Evolutionary conservation across 2,329 filamentous ascomycete genomes (phyloP).

Genomic region (Juglanconis sp.): DNA sequence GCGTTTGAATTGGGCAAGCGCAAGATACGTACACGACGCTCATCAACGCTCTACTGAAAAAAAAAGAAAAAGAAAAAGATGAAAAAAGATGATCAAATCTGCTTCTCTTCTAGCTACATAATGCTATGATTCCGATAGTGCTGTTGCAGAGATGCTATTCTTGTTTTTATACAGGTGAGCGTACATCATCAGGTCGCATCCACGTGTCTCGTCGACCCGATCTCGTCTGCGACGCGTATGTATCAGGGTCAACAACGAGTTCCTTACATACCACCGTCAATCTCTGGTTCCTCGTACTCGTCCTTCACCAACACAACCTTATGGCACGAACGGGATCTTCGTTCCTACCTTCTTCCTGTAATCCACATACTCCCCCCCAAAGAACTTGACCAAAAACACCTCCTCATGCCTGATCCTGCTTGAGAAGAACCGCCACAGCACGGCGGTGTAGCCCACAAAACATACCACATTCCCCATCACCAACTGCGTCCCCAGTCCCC

Average conservation of each 20-base stretch:
- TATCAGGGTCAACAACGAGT: too few species aligned
- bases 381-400: conserved; percentile 72
- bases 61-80: too few species aligned
- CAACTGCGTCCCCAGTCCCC: conserved; percentile 91
- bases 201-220: neutral
- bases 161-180: conserved; percentile 8
- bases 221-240: neutral
- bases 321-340: conserved; percentile 72
- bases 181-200: conserved; percentile 12
- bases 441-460: conserved; percentile 67
- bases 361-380: conserved; percentile 73
- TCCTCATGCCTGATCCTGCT: conserved; percentile 76
- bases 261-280: too few species aligned
- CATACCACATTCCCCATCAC: conserved; percentile 82
- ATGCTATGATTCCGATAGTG: neutral
- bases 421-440: conserved; percentile 85
- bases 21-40: too few species aligned
- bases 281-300: too few species aligned
- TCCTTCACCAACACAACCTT: neutral
- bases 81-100: neutral
- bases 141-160: neutral
- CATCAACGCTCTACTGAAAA: too few species aligned
- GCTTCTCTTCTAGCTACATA: neutral
- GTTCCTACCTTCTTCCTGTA: conserved; percentile 72
- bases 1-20: too few species aligned